Percentiles rank a stretch among this genome's conserved stretches.
Evolutionary conservation across 345 rosid genomes (phyloP).

Genomic region (Triadica sebifera): DNA sequence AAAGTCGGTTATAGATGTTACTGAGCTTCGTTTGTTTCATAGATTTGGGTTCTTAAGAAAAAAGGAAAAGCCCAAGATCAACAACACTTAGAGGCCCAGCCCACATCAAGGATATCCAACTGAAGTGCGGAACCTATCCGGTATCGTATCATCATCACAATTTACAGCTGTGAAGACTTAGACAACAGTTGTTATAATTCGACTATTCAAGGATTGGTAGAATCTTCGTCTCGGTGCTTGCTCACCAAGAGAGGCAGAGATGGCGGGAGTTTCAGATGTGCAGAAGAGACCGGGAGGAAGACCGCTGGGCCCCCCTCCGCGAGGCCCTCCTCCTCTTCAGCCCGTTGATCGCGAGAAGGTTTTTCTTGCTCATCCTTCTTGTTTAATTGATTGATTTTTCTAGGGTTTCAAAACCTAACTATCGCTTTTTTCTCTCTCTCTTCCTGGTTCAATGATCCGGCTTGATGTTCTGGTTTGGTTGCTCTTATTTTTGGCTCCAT

Average conservation of each 20-base stretch:
- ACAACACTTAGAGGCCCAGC: no score
- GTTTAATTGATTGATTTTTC: not conserved
- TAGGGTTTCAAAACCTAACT: constrained; percentile 27
- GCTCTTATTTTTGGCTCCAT: not conserved
- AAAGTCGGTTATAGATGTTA: no score
- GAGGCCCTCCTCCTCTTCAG: constrained; percentile 59
- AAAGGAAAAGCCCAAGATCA: not conserved
- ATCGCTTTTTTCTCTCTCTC: not conserved
- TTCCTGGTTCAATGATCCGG: not conserved
- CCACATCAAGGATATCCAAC: not conserved
- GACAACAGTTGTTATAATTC: not conserved
- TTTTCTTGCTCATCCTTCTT: not conserved
- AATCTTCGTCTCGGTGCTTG: not conserved
- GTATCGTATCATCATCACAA: not conserved
- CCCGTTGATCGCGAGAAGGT: constrained; percentile 94
- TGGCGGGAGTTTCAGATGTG: constrained; percentile 57
- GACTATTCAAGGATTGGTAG: not conserved
- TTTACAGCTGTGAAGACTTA: not conserved
- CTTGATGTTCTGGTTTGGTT: not conserved
- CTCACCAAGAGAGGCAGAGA: constrained; percentile 17
- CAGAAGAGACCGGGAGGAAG: constrained; percentile 61
- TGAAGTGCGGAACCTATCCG: not conserved
- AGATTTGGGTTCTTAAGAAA: no score
- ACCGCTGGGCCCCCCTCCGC: constrained; percentile 50
- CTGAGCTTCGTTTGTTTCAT: no score